Percentiles rank a stretch among this genome's conserved stretches.
Evolutionary conservation across 768 basidiomycete genomes (phyloP).

Genomic region (Lentinula raphanica): DNA sequence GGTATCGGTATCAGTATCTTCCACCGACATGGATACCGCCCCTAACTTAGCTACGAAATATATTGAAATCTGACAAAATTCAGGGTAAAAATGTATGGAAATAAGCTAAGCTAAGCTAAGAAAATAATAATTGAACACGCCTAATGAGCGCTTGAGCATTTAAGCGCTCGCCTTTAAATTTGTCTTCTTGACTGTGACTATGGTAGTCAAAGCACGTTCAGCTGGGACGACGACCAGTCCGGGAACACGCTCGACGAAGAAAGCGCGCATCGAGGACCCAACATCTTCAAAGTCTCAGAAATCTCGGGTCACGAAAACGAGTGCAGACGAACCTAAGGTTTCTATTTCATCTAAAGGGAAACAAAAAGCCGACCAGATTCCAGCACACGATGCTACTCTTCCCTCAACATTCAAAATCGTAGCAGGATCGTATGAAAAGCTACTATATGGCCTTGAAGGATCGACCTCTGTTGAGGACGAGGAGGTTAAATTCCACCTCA

Average conservation of each 20-base stretch:
- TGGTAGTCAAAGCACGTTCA: background rate
- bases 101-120: too few relatives aligned
- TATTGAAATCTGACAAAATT: too few relatives aligned
- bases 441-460: constrained; percentile 86
- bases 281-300: background rate
- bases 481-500: constrained; percentile 38
- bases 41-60: too few relatives aligned
- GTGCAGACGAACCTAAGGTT: background rate
- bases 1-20: too few relatives aligned
- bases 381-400: constrained; percentile 18
- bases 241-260: background rate
- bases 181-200: background rate
- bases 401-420: constrained; percentile 77
- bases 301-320: background rate
- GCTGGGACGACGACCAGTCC: background rate
- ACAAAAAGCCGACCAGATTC: constrained; percentile 9
- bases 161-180: background rate
- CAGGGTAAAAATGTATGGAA: too few relatives aligned
- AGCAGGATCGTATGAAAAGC: constrained; percentile 93
- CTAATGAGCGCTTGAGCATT: too few relatives aligned
- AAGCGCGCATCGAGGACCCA: background rate
- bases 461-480: constrained; percentile 32
- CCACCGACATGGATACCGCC: too few relatives aligned
- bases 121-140: too few relatives aligned
- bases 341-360: constrained; percentile 16